phyloP scores from a whole-genome alignment of 2,329 filamentous ascomycete genomes.

The Curvularia lunata region DNA sequence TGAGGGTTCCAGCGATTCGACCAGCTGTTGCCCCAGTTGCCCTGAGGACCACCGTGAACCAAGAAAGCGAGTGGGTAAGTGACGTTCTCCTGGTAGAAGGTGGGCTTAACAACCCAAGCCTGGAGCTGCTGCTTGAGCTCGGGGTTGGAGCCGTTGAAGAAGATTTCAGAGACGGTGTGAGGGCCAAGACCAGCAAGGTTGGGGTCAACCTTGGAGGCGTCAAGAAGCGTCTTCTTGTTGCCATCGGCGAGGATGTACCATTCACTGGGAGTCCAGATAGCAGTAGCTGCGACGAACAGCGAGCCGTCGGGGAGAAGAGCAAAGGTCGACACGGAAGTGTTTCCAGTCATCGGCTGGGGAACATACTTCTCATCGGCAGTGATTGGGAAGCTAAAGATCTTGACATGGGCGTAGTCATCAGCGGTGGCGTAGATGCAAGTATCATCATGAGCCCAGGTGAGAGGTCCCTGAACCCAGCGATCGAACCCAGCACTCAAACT shows the following conservation, averaged over 20 bases:
- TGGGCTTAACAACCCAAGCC: conserved; percentile 68
- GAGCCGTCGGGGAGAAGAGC: conserved; percentile 67
- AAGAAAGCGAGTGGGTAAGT: conserved; percentile 80
- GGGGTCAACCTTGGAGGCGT: conserved; percentile 69
- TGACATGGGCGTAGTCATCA: conserved; percentile 44
- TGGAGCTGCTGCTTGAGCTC: conserved; percentile 65
- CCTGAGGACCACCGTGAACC: conserved; percentile 84
- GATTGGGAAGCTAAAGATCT: conserved; percentile 68
- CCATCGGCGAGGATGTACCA: conserved; percentile 39
- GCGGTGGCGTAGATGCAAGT: conserved; percentile 42
- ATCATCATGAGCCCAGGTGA: conserved; percentile 43
- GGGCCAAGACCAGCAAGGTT: conserved; percentile 69
- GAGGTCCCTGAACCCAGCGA: conserved; percentile 35
- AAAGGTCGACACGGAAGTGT: conserved; percentile 38
- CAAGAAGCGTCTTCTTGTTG: conserved; percentile 56
- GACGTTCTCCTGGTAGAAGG: conserved; percentile 69
- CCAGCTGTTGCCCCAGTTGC: conserved; percentile 76
- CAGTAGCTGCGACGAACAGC: conserved; percentile 50
- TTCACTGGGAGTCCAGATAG: conserved; percentile 43
- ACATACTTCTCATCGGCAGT: conserved; percentile 58
- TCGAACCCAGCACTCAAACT: conserved; percentile 39
- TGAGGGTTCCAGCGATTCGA: conserved; percentile 85
- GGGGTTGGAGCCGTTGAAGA: conserved; percentile 68
- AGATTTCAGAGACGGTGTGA: conserved; percentile 71
- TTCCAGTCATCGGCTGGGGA: conserved; percentile 53